Conservation (phyloP, 148 eudicot genomes). For the Tetragonia tetragonoides region DNA sequence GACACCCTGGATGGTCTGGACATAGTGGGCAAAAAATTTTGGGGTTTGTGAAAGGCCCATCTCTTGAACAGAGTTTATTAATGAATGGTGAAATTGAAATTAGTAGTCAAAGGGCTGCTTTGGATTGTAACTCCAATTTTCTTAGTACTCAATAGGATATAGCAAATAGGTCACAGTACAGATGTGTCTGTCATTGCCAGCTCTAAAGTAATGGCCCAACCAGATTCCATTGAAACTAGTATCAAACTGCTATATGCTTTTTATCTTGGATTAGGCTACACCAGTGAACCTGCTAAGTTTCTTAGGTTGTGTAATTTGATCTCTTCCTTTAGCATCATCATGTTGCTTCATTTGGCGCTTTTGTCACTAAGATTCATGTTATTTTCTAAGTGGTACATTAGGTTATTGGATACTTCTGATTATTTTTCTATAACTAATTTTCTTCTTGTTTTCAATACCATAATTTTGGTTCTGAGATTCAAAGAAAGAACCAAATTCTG, state of each 20-base stretch:
- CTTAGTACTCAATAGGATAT: neutral
- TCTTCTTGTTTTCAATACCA: neutral
- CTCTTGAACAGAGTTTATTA: too few relatives aligned
- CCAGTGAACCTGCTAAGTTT: neutral
- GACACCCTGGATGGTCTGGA: neutral
- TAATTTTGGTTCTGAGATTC: neutral
- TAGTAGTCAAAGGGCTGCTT: neutral
- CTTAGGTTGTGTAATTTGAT: neutral
- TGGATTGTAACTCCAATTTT: neutral
- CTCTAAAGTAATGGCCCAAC: too few relatives aligned
- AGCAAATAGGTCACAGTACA: too few relatives aligned
- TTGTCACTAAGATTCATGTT: neutral
- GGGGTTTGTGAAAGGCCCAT: too few relatives aligned
- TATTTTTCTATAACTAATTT: too few relatives aligned
- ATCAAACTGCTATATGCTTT: neutral
- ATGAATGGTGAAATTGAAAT: neutral
- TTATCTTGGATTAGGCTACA: neutral
- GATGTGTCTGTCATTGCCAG: neutral
- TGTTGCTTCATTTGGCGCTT: neutral
- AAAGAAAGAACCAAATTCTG: neutral
- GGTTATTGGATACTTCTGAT: neutral
- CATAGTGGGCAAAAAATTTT: neutral
- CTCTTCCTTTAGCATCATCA: neutral
- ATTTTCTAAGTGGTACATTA: neutral
- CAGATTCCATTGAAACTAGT: too few relatives aligned